Base-by-base conservation (phyloP, 441 rosid genomes). In the Croton setiger region DNA sequence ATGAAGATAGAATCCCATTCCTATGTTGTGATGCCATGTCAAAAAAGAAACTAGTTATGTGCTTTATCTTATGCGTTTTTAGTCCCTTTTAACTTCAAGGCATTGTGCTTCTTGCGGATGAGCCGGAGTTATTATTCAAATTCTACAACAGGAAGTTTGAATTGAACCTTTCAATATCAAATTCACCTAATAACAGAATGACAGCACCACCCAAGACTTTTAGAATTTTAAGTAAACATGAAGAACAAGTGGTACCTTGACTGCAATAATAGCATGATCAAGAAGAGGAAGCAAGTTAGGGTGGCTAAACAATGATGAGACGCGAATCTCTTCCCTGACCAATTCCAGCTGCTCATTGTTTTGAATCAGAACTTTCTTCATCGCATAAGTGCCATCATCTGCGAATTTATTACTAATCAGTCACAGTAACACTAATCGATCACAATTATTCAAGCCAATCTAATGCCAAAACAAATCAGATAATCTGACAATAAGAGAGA, bases 291-390 rank as follows among this genome's bases (percentile, higher is more conserved):
- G 99, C 83, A 96, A 81, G 70, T 93, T 91, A 68, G 84, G 82
- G 73, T 96, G 99, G 80, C 74, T 85, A 81, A 96, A 96, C 71
- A 96, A 64, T 8, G 99, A 93, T 3, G 99, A 96, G 52, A 93
- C 97, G 44, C 84, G 96, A 63, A 96, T 96, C 90, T 96, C 99
- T 81, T 96, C 96, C 44, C 96, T 78, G 45, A 93, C 99, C 85
- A 92, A 77, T 67, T 96, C 97, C 84, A 96, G 74, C 76, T 91
- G 97, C 81, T 91, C 97, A 76, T 76, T 79, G 70, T 81, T 96
- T 81, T 96, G 99, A 76, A 96, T 88, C 53, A 96, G 88, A 68
- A 96, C 97, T 81, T 96, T 96, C 90, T 96, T 96, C 93, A 96
- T 85, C 31, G 98, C 98, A 63, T 93, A 96, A 56, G 91, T 91